These are phyloP conservation scores for Wickerhamomyces sp. DNA, from an alignment of 1,139 yeast genomes.

Conservation along the genomic window DNA sequence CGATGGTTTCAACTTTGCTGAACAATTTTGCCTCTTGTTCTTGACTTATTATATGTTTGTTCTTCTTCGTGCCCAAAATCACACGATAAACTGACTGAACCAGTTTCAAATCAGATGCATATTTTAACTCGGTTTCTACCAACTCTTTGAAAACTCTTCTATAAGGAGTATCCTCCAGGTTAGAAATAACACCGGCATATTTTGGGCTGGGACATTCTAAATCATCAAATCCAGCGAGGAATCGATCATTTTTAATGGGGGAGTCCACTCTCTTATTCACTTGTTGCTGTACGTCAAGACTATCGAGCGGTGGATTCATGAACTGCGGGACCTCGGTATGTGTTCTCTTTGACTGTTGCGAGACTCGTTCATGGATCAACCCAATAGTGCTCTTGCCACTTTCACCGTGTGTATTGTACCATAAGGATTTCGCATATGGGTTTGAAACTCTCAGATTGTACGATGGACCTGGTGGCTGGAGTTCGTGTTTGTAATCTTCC, in stretches of 20 bases:
- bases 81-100: conserved; percentile 25
- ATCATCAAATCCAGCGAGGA: conserved; percentile 6
- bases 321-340: conserved; percentile 11
- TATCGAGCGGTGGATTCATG: too few relatives aligned
- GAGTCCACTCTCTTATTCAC: conserved; percentile 26
- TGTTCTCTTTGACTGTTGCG: conserved; percentile 7
- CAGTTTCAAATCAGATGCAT: conserved; percentile 20
- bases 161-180: conserved; percentile 13
- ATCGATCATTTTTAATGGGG: conserved; percentile 15
- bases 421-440: conserved; percentile 27
- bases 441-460: conserved; percentile 21
- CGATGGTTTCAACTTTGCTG: conserved; percentile 32
- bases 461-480: conserved; percentile 4
- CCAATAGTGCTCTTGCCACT: conserved; percentile 19
- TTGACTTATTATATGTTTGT: conserved; percentile 22
- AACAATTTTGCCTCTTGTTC: conserved; percentile 29
- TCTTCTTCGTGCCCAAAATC: conserved; percentile 21
- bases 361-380: conserved; percentile 16
- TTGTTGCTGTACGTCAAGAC: too few relatives aligned
- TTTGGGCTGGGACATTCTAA: conserved; percentile 14
- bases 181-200: conserved; percentile 8
- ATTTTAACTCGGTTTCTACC: conserved; percentile 25
- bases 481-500: background rate
- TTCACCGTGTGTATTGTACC: conserved; percentile 25
- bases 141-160: conserved; percentile 22